phyloP scores from a whole-genome alignment of 441 rosid genomes.

The Gossypium gossypioides region DNA sequence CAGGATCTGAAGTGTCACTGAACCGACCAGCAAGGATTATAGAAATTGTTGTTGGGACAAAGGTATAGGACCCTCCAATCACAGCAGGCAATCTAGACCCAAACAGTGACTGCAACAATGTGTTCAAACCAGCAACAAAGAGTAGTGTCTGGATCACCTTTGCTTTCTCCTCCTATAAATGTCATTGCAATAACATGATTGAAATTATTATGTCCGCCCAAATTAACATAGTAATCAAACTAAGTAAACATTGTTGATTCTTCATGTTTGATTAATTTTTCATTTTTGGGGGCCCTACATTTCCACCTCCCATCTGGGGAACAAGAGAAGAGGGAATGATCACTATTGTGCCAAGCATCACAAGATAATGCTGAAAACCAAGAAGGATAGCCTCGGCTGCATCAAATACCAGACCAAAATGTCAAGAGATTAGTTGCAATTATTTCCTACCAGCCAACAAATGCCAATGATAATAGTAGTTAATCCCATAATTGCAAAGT shows the following conservation, averaged over 20 bases:
- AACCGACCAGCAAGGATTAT: slow-evolving; percentile 82
- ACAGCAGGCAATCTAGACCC: slow-evolving; percentile 87
- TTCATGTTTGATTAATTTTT: not conserved
- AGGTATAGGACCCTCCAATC: slow-evolving; percentile 78
- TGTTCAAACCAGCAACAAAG: slow-evolving; percentile 89
- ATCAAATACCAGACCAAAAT: slow-evolving; percentile 15
- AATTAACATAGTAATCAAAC: not conserved
- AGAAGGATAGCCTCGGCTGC: slow-evolving; percentile 94
- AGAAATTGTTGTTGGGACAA: slow-evolving; percentile 80
- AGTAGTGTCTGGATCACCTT: slow-evolving; percentile 80
- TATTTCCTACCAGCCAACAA: not conserved
- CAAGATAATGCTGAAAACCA: slow-evolving; percentile 93
- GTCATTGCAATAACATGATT: slow-evolving; percentile 8
- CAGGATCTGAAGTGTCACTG: slow-evolving; percentile 55
- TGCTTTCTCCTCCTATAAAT: slow-evolving; percentile 78
- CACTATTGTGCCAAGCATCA: slow-evolving; percentile 95
- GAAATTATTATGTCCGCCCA: not conserved
- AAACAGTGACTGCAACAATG: slow-evolving; percentile 63
- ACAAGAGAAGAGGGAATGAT: slow-evolving; percentile 85
- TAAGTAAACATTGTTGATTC: not conserved
- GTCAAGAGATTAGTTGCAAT: slow-evolving; percentile 7
- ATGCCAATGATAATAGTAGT: not conserved
- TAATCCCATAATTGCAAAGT: not conserved
- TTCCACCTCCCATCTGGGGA: slow-evolving; percentile 99
- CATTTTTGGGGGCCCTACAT: slow-evolving; percentile 40